phyloP scores from a whole-genome alignment of 2,329 filamentous ascomycete genomes.

The Cladosporium sp. region DNA sequence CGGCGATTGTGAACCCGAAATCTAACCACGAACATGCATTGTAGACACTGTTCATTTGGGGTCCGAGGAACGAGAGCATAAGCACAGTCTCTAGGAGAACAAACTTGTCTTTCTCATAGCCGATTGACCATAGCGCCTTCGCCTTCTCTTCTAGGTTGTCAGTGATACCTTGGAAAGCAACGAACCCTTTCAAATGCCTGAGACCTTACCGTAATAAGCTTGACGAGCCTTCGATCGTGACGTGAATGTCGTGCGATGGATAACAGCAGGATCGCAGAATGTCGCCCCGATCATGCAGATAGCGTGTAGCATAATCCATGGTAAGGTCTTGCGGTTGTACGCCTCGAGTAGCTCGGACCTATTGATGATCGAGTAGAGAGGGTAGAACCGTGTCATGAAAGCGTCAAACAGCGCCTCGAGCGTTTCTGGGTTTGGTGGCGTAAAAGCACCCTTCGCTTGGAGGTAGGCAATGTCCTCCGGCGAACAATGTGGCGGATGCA shows the following conservation, averaged over 20 bases:
- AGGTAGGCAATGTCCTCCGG: constrained; percentile 6
- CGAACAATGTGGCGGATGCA: constrained; percentile 1
- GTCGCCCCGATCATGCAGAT: constrained; percentile 2
- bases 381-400: constrained; percentile 5
- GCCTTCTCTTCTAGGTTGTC: constrained; percentile 12
- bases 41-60: constrained; percentile 18
- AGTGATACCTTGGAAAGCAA: neutral
- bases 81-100: constrained; percentile 17
- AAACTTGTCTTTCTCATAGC: constrained; percentile 20
- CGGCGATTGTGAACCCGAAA: constrained; percentile 19
- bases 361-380: constrained; percentile 2
- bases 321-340: neutral
- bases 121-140: constrained; percentile 17
- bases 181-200: too few relatives aligned
- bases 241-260: neutral
- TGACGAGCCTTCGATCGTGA: neutral
- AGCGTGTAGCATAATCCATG: constrained; percentile 5
- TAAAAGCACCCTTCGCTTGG: constrained; percentile 2
- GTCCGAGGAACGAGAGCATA: constrained; percentile 19
- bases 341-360: constrained; percentile 2
- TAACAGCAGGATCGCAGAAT: constrained; percentile 5
- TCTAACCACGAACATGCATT: constrained; percentile 20
- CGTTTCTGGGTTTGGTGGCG: neutral
- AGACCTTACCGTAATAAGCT: neutral
- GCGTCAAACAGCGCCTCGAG: neutral